Evolutionary conservation across 495 filamentous ascomycete genomes (phyloP).

Genomic region (Daldinia bambusicola): DNA sequence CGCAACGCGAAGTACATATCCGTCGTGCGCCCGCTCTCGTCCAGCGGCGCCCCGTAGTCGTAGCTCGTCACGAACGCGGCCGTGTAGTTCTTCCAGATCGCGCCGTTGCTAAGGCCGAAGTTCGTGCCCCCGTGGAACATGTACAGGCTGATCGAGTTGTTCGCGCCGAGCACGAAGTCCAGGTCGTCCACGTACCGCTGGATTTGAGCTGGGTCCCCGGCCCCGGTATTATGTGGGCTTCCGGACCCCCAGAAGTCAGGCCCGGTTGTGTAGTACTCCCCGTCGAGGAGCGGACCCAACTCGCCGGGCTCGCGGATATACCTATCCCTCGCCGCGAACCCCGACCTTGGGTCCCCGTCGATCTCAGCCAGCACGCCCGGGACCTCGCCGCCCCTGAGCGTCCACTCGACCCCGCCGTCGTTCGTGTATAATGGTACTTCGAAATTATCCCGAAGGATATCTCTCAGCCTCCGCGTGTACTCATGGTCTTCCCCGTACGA

Average conservation of each 20-base stretch:
- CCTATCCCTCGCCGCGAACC: constrained; percentile 52
- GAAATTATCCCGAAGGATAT: constrained; percentile 52
- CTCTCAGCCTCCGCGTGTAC: constrained; percentile 51
- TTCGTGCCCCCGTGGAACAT: constrained; percentile 63
- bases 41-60: constrained; percentile 60
- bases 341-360: constrained; percentile 56
- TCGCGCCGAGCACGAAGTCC: constrained; percentile 52
- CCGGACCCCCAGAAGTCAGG: constrained; percentile 55
- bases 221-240: constrained; percentile 47
- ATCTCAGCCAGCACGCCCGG: constrained; percentile 55
- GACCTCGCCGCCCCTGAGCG: constrained; percentile 55
- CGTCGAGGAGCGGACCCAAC: constrained; percentile 54
- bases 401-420: constrained; percentile 56
- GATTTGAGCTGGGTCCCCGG: constrained; percentile 36
- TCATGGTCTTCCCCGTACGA: constrained; percentile 55
- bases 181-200: constrained; percentile 49
- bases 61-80: constrained; percentile 58
- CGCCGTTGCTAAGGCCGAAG: constrained; percentile 59
- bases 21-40: constrained; percentile 59
- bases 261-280: constrained; percentile 58
- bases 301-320: constrained; percentile 55
- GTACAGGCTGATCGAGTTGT: constrained; percentile 58
- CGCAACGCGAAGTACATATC: constrained; percentile 54
- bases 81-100: constrained; percentile 52
- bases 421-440: constrained; percentile 60